Conservation (phyloP, 2,329 filamentous ascomycete species). For the Ophiocordyceps camponoti-saundersi region DNA sequence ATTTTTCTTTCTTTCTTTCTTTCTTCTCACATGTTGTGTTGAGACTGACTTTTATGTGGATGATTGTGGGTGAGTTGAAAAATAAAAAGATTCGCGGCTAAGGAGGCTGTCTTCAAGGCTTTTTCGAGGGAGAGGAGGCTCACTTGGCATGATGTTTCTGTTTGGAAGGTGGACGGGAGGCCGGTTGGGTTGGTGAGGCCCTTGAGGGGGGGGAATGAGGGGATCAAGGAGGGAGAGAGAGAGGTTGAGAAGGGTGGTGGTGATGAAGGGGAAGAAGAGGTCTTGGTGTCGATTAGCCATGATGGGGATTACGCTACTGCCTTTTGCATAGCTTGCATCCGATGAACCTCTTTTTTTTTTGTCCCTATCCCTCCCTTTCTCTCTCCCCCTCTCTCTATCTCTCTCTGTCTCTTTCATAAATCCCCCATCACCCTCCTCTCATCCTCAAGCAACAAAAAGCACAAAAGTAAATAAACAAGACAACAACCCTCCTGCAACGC, state of each 20-base stretch:
- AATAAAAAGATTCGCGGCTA: constrained; percentile 44
- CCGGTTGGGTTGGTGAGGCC: not conserved
- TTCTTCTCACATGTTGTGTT: not conserved
- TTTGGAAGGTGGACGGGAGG: constrained; percentile 14
- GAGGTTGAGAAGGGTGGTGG: no score
- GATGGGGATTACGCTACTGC: constrained; percentile 70
- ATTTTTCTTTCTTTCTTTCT: not conserved
- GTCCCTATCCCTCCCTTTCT: no score
- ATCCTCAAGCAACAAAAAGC: no score
- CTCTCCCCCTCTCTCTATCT: no score
- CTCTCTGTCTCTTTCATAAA: no score
- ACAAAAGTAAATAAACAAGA: no score
- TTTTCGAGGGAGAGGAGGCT: constrained; percentile 36
- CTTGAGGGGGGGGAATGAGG: not conserved
- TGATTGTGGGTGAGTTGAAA: no score
- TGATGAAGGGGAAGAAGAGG: constrained; percentile 38
- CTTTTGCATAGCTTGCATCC: constrained; percentile 37
- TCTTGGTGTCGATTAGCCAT: constrained; percentile 68
- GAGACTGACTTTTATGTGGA: no score
- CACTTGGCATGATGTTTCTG: constrained; percentile 43
- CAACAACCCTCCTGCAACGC: not conserved
- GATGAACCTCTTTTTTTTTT: no score
- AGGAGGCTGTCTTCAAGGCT: constrained; percentile 62
- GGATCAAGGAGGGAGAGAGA: constrained; percentile 5
- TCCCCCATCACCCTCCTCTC: no score